phyloP scores from a whole-genome alignment of 345 rosid species.

The Adansonia digitata region DNA sequence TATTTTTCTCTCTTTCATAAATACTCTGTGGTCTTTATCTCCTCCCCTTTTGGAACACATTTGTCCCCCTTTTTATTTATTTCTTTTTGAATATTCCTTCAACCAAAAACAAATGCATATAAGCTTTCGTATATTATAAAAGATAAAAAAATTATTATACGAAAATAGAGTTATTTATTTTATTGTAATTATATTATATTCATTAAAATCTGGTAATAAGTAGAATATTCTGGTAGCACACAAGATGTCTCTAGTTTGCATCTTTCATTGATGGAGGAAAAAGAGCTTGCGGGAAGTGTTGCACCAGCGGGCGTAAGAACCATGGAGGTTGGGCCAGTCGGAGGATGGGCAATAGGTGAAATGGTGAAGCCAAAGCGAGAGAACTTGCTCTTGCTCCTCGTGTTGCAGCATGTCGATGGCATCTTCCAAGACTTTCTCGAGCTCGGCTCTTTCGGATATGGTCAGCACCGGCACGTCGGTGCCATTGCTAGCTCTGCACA shows the following conservation, averaged over 20 bases:
- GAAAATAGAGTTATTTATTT: too few species aligned
- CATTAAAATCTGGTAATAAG: not conserved
- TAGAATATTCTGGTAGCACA: not conserved
- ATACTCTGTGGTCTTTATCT: too few species aligned
- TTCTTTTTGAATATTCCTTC: too few species aligned
- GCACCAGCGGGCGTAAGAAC: slow-evolving; percentile 65
- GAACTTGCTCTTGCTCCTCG: slow-evolving; percentile 63
- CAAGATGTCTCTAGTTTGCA: not conserved
- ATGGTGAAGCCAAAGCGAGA: slow-evolving; percentile 84
- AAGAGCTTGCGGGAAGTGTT: slow-evolving; percentile 60
- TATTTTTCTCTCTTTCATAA: too few species aligned
- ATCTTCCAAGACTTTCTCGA: slow-evolving; percentile 59
- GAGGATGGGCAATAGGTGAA: slow-evolving; percentile 59
- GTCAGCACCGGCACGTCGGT: slow-evolving; percentile 57
- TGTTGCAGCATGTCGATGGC: slow-evolving; percentile 45
- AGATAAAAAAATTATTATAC: too few species aligned
- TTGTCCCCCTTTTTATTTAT: too few species aligned
- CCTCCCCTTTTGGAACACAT: too few species aligned
- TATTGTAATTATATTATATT: too few species aligned
- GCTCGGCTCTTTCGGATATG: slow-evolving; percentile 39
- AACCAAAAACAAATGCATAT: too few species aligned
- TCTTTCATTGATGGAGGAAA: slow-evolving; percentile 24
- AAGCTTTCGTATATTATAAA: too few species aligned
- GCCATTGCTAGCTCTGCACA: slow-evolving; percentile 70
- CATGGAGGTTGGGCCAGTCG: slow-evolving; percentile 84